Conservation (phyloP, 2,329 filamentous ascomycete genomes). For the Colletotrichum sp. region DNA sequence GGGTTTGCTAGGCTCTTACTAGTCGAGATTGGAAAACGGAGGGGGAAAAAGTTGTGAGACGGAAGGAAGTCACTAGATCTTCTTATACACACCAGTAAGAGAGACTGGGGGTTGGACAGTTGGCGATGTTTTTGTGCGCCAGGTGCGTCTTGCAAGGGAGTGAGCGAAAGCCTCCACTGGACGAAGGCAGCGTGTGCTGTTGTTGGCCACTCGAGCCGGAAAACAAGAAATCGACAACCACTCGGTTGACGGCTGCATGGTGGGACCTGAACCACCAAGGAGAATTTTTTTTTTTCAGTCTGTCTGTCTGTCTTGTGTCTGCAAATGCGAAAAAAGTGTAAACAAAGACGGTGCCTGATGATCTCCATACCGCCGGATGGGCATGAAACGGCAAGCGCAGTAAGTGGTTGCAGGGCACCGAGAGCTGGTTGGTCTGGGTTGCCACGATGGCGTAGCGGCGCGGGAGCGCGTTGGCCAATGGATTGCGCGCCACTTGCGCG, state of each 20-base stretch:
- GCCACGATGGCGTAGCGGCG: not conserved
- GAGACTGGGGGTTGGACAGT: not conserved
- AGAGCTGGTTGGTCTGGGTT: not conserved
- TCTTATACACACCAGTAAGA: conserved; percentile 7
- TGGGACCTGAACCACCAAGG: not conserved
- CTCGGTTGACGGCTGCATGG: not conserved
- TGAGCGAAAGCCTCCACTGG: not conserved
- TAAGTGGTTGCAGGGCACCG: not conserved
- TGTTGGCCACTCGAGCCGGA: not conserved
- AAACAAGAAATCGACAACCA: conserved; percentile 12
- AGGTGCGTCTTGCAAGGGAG: not conserved
- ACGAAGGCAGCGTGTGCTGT: conserved; percentile 8
- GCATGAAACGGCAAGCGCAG: not conserved
- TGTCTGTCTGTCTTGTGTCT: not conserved
- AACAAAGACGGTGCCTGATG: conserved; percentile 10
- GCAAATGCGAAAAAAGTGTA: not conserved
- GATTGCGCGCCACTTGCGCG: conserved; percentile 5
- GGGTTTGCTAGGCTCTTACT: not conserved
- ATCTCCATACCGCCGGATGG: not conserved
- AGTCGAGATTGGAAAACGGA: not conserved
- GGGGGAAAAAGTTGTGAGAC: not conserved
- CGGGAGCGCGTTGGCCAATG: conserved; percentile 14
- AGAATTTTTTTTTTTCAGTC: not conserved
- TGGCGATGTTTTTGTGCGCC: conserved; percentile 20
- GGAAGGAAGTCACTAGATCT: conserved; percentile 13